A percentile compares a stretch with the other conserved stretches of the same genome.
Evolutionary conservation across 1,284 basidiomycete species (phyloP).

Genomic region (Nidula niveotomentosa): DNA sequence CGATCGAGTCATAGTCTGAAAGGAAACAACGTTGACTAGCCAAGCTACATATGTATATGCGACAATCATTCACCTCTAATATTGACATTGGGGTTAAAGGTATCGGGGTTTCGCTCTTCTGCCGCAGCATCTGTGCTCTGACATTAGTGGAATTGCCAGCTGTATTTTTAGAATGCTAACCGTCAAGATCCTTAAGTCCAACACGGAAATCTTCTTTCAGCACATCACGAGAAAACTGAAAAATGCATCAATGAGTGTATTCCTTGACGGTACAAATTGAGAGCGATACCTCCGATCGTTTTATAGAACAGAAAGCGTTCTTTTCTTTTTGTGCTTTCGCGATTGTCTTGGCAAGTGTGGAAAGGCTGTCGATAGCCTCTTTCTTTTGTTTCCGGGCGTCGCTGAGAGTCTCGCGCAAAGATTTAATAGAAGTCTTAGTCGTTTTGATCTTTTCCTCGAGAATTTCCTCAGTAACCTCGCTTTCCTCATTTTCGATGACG

Average conservation of each 20-base stretch:
- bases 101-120: conserved; percentile 53
- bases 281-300: conserved; percentile 49
- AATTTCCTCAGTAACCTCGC: conserved; percentile 39
- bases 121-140: conserved; percentile 45
- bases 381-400: conserved; percentile 41
- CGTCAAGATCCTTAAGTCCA: conserved; percentile 59
- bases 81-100: conserved; percentile 50
- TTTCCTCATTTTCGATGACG: conserved; percentile 3
- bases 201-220: conserved; percentile 60
- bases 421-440: conserved; percentile 38
- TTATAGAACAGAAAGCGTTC: conserved; percentile 60
- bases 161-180: conserved; percentile 22
- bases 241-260: conserved; percentile 1
- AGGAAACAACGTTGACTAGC: not conserved
- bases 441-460: conserved; percentile 45
- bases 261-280: not conserved
- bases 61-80: conserved; percentile 38
- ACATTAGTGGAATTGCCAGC: not conserved
- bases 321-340: conserved; percentile 51
- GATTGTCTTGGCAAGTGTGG: conserved; percentile 44
- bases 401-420: conserved; percentile 32
- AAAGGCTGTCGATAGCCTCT: conserved; percentile 43
- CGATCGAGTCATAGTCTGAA: conserved; percentile 55
- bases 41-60: no score
- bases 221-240: conserved; percentile 52